phyloP scores from a whole-genome alignment of 2,329 filamentous ascomycete genomes.

The Gnomoniopsis smithogilvyi region DNA sequence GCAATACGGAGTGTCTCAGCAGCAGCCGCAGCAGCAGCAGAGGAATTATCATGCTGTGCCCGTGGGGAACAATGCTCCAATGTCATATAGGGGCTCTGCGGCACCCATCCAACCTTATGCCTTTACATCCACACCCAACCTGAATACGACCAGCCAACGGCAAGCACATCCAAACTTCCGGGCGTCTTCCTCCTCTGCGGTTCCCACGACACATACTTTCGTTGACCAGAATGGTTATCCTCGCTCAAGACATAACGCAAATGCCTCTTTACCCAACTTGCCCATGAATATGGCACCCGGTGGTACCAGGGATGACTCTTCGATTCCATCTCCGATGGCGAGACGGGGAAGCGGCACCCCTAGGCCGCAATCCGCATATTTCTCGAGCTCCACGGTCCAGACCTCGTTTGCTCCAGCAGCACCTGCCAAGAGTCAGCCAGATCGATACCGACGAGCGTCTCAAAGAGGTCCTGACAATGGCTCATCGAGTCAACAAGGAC shows the following conservation, averaged over 20 bases:
- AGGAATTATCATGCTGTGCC: constrained; percentile 51
- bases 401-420: constrained; percentile 56
- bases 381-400: constrained; percentile 37
- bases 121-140: constrained; percentile 67
- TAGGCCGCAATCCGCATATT: constrained; percentile 41
- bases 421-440: constrained; percentile 67
- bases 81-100: constrained; percentile 53
- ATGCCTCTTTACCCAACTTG: constrained; percentile 37
- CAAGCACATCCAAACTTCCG: constrained; percentile 47
- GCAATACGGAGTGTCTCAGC: constrained; percentile 45
- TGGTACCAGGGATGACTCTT: constrained; percentile 52
- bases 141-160: constrained; percentile 54
- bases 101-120: constrained; percentile 72
- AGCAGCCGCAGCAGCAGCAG: constrained; percentile 37
- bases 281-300: constrained; percentile 35
- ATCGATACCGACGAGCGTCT: constrained; percentile 74
- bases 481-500: constrained; percentile 25
- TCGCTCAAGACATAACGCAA: constrained; percentile 31
- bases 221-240: constrained; percentile 28
- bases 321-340: constrained; percentile 40
- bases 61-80: constrained; percentile 38
- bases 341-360: constrained; percentile 35
- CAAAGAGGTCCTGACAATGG: constrained; percentile 52
- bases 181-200: constrained; percentile 42
- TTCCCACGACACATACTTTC: constrained; percentile 38